Evolutionary conservation across 768 basidiomycete genomes (phyloP).

Genomic region (Lyophyllum decastes): DNA sequence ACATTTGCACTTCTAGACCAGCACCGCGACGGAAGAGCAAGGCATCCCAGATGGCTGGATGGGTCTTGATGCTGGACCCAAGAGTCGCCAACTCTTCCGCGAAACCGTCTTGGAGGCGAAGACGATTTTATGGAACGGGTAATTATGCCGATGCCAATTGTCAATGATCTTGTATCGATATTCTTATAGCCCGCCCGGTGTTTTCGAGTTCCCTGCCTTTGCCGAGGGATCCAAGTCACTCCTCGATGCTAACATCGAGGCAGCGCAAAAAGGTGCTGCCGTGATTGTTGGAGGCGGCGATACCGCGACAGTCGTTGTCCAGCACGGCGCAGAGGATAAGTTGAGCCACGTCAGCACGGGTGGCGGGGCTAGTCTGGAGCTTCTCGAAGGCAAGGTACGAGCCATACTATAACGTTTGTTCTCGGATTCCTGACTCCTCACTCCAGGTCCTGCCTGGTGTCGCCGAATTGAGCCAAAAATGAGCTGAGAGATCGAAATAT

Average conservation of each 20-base stretch:
- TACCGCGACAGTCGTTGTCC: conserved; percentile 94
- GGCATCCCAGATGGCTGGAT: conserved; percentile 94
- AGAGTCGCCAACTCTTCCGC: conserved; percentile 80
- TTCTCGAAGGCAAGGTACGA: conserved; percentile 95
- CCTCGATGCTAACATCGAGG: conserved; percentile 84
- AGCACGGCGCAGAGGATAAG: conserved; percentile 80
- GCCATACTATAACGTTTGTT: neutral
- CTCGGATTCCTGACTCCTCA: conserved; percentile 13
- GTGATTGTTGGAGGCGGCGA: conserved; percentile 97
- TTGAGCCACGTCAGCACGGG: conserved; percentile 97
- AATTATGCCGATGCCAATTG: conserved; percentile 19
- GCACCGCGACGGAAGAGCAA: conserved; percentile 71
- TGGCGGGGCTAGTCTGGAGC: conserved; percentile 90
- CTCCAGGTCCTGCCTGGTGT: conserved; percentile 85
- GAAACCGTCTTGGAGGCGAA: conserved; percentile 82
- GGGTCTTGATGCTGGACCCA: conserved; percentile 90
- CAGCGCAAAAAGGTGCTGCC: conserved; percentile 80
- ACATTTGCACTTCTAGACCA: conserved; percentile 46
- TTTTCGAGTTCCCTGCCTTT: conserved; percentile 96
- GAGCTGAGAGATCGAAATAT: conserved; percentile 12
- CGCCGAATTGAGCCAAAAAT: conserved; percentile 85
- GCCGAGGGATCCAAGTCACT: conserved; percentile 82
- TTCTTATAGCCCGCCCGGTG: conserved; percentile 81
- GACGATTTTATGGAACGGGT: conserved; percentile 98
- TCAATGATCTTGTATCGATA: neutral